phyloP scores from a whole-genome alignment of 2,329 filamentous ascomycete species.

The Xylariaceae sp. region DNA sequence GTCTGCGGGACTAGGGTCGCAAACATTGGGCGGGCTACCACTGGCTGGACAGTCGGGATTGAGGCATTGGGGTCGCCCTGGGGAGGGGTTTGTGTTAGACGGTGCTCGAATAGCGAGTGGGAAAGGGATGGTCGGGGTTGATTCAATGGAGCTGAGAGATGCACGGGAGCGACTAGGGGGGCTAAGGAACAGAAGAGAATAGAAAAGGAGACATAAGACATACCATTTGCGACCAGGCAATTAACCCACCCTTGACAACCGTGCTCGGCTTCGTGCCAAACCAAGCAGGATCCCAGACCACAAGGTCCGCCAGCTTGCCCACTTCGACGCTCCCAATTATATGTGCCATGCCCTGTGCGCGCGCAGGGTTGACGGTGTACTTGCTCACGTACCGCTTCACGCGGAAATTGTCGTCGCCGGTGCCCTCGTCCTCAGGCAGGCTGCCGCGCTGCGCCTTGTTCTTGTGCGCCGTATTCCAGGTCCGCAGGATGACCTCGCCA shows the following conservation, averaged over 20 bases:
- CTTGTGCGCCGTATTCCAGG: conserved; percentile 97
- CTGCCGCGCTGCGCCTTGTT: conserved; percentile 82
- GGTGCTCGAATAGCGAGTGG: background rate
- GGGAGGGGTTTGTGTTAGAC: conserved; percentile 2
- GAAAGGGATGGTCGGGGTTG: background rate
- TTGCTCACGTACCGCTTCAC: conserved; percentile 93
- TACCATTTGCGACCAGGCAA: conserved; percentile 80
- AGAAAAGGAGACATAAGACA: conserved; percentile 22
- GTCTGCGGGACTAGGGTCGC: conserved; percentile 66
- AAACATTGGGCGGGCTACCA: conserved; percentile 84
- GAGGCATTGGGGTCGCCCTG: conserved; percentile 76
- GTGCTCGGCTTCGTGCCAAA: conserved; percentile 83
- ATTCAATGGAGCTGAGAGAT: background rate
- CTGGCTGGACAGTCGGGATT: conserved; percentile 82
- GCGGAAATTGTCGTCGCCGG: conserved; percentile 81
- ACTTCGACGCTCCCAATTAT: conserved; percentile 82
- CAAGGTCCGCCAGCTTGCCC: conserved; percentile 84
- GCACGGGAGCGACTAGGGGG: background rate
- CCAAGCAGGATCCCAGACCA: conserved; percentile 77
- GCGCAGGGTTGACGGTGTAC: conserved; percentile 91
- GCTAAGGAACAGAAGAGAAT: background rate
- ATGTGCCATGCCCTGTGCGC: conserved; percentile 87
- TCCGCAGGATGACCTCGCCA: conserved; percentile 86
- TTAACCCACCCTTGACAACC: conserved; percentile 84
- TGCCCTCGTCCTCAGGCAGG: conserved; percentile 72